phyloP scores from a whole-genome alignment of 495 filamentous ascomycete genomes.

The Cercophora newfieldiana region DNA sequence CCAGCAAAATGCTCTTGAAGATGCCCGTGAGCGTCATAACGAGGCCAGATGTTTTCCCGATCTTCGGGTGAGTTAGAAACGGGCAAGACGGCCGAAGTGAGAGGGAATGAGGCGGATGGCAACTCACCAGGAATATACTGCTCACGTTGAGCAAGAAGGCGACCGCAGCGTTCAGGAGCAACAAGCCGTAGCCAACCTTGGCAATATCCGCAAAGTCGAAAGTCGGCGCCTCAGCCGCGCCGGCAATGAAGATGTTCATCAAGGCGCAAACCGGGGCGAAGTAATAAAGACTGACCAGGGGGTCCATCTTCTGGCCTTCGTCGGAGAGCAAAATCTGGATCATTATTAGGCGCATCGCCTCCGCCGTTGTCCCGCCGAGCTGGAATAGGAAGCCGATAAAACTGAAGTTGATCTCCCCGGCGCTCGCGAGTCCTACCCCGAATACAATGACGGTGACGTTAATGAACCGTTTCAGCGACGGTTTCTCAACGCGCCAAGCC shows the following conservation, averaged over 20 bases:
- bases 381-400: conserved; percentile 70
- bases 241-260: conserved; percentile 71
- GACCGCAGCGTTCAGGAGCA: conserved; percentile 68
- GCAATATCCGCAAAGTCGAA: conserved; percentile 56
- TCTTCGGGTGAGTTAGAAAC: conserved; percentile 47
- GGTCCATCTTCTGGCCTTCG: conserved; percentile 75
- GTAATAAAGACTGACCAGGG: conserved; percentile 81
- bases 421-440: conserved; percentile 70
- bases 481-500: conserved; percentile 61
- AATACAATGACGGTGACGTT: conserved; percentile 74
- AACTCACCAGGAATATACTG: conserved; percentile 68
- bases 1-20: conserved; percentile 74
- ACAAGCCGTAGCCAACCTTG: conserved; percentile 55
- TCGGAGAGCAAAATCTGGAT: conserved; percentile 70
- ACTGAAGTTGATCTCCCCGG: conserved; percentile 74
- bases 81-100: not conserved
- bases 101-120: not conserved
- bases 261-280: conserved; percentile 76
- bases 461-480: conserved; percentile 59
- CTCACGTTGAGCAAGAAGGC: conserved; percentile 78
- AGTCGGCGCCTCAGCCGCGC: conserved; percentile 55
- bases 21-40: conserved; percentile 75
- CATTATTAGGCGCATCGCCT: conserved; percentile 75
- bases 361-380: conserved; percentile 66
- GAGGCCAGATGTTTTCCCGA: conserved; percentile 75